Base-by-base conservation (phyloP, 768 basidiomycete genomes). In the Panus rudis region DNA sequence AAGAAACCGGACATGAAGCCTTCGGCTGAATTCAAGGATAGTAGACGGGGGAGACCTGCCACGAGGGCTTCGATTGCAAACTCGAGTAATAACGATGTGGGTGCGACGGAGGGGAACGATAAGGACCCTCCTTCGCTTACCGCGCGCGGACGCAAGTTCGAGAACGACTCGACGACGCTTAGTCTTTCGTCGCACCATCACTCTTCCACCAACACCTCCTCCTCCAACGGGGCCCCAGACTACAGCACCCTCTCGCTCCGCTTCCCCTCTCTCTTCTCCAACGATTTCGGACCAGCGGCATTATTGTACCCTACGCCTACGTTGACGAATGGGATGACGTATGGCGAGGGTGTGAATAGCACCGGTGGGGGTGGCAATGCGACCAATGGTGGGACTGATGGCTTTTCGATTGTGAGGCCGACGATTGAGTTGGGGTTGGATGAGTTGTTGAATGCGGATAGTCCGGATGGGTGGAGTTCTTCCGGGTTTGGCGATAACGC, bases 361-460 rank as follows among this genome's bases (percentile, higher is more conserved):
- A 62, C 67, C 16, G n/a, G n/a, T n/a, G n/a, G n/a, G n/a, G n/a
- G n/a, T n/a, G n/a, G n/a, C n/a, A n/a, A n/a, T n/a, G n/a, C n/a
- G n/a, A n/a, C n/a, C n/a, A n/a, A n/a, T n/a, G n/a, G n/a, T n/a
- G 56, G 59, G 45, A 67, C 74, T 19, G 73, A 78, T 44, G 64
- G 70, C 25, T 75, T 87, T 54, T 73, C 72, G 61, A 78, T 90
- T 48, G 59, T 63, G 17, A 78, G 87, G 10, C 89, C 87, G 0
- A 90, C 89, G 32, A 89, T 90, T 55, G 87, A 91, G 58, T 76
- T 90, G 21, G 81, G 84, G 4, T 74, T 91, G n/a, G 87, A 92
- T 51, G 87, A 92, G 48, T 71, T 91, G 46, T 73, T 91, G 47
- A 70, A 72, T 53, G 78, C 61, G 21, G 62, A 60, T 61, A 63